A percentile compares a stretch with the other conserved stretches of the same genome.
phyloP scores from a whole-genome alignment of 352 stramenopile genomes.

The Phytophthora pluvialis region DNA sequence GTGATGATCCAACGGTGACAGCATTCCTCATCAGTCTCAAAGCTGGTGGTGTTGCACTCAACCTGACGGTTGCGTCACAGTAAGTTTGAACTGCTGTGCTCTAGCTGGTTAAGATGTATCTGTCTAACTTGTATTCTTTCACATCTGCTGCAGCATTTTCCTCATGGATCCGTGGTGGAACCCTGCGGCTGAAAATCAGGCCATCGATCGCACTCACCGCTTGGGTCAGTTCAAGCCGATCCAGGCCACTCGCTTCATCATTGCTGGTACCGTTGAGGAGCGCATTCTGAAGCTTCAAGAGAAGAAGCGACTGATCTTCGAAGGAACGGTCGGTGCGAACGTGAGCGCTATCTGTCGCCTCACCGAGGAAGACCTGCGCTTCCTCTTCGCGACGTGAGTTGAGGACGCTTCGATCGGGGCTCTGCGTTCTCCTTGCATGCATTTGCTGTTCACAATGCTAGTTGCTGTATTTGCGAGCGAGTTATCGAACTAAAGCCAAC shows the following conservation, averaged over 20 bases:
- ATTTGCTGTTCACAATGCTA: conserved; percentile 34
- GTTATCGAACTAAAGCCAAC: conserved; percentile 30
- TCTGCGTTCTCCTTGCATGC: conserved; percentile 3
- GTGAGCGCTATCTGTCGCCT: conserved; percentile 87
- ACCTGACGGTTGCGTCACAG: conserved; percentile 97
- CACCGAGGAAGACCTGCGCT: conserved; percentile 95
- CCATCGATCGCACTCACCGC: conserved; percentile 98
- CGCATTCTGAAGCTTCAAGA: conserved; percentile 97
- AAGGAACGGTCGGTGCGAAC: conserved; percentile 97
- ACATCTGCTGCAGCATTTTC: conserved; percentile 87
- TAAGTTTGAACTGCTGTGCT: conserved; percentile 41
- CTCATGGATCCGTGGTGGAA: conserved; percentile 99
- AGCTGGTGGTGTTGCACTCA: conserved; percentile 98
- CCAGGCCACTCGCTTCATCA: conserved; percentile 97
- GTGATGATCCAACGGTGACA: conserved; percentile 93
- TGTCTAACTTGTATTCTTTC: conserved; percentile 24
- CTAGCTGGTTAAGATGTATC: not conserved
- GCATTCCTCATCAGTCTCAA: conserved; percentile 99
- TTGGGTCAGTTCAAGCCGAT: conserved; percentile 98
- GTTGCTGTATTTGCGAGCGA: conserved; percentile 41
- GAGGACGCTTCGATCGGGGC: not conserved
- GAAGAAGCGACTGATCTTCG: conserved; percentile 97
- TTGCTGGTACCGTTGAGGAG: conserved; percentile 98
- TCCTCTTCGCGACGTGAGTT: conserved; percentile 86
- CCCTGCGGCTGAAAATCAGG: conserved; percentile 93